Percentiles rank a stretch among this genome's conserved stretches.
Evolutionary conservation across 495 filamentous ascomycete species (phyloP).

Genomic region (Penicillium chermesinum): DNA sequence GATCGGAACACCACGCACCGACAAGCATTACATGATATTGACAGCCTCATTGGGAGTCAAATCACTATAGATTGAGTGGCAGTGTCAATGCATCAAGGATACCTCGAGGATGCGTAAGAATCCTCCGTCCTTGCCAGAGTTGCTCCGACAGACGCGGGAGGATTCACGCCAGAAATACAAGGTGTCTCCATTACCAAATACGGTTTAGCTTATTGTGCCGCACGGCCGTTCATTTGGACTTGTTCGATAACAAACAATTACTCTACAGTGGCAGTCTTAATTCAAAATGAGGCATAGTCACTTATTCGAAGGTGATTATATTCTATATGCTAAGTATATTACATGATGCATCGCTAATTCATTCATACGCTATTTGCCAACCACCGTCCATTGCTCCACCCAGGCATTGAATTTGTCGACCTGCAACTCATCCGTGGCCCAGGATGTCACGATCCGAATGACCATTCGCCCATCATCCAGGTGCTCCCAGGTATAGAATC

Average conservation of each 20-base stretch:
- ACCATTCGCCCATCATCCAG: conserved; percentile 21
- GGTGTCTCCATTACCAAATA: conserved; percentile 4
- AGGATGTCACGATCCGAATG: conserved; percentile 34
- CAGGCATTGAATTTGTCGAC: conserved; percentile 33
- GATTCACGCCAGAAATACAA: conserved; percentile 8
- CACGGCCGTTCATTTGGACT: not conserved
- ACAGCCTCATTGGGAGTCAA: conserved; percentile 29
- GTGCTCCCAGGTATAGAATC: conserved; percentile 34
- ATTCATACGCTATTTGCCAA: conserved; percentile 6
- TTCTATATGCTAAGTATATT: conserved; percentile 6
- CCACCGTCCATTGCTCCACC: conserved; percentile 24
- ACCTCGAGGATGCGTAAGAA: not conserved
- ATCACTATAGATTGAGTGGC: not conserved
- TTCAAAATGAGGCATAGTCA: too few species aligned
- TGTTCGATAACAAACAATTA: too few species aligned
- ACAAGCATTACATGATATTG: conserved; percentile 40
- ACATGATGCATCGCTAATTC: conserved; percentile 3
- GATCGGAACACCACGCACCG: conserved; percentile 21
- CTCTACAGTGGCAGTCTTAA: too few species aligned
- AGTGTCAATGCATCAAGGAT: not conserved
- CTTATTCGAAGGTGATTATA: not conserved
- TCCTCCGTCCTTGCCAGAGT: too few species aligned
- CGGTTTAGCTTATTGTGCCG: conserved; percentile 11
- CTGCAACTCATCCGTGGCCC: conserved; percentile 33
- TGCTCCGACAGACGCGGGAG: conserved; percentile 1